These are phyloP conservation scores for Boletus rubropictus DNA, from an alignment of 768 basidiomycete species.

Conservation along the genomic window DNA sequence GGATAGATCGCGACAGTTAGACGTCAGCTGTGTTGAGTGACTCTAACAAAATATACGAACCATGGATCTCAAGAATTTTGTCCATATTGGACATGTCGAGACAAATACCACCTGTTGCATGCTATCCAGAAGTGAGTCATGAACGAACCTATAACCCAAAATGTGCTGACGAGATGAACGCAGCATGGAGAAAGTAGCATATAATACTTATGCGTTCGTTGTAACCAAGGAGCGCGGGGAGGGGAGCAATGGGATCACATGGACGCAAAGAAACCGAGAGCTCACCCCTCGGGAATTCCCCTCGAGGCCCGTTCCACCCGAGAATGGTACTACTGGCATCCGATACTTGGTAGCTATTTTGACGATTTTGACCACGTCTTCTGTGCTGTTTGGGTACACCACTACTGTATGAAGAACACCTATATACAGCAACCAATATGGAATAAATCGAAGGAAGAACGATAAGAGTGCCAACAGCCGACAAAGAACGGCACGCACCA, in stretches of 20 bases:
- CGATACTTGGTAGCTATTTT: constrained; percentile 66
- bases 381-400: constrained; percentile 61
- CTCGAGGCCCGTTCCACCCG: constrained; percentile 78
- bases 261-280: constrained; percentile 1
- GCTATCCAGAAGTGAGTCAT: constrained; percentile 10
- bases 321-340: constrained; percentile 75
- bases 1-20: background rate
- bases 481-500: constrained; percentile 31
- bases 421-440: constrained; percentile 9
- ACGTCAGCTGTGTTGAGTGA: background rate
- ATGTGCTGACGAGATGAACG: background rate
- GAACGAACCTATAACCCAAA: background rate
- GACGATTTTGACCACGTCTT: constrained; percentile 78
- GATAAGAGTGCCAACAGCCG: no score
- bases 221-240: background rate
- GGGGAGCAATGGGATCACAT: background rate
- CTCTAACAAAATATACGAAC: constrained; percentile 31
- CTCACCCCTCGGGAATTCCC: constrained; percentile 66
- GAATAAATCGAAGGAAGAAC: background rate
- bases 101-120: constrained; percentile 58
- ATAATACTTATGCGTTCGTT: background rate
- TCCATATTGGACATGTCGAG: constrained; percentile 79
- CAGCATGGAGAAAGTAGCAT: background rate
- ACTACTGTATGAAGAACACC: constrained; percentile 51
- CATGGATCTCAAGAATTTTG: constrained; percentile 67